Conservation (phyloP, 1,139 yeast genomes). For the Kodamaea suecica region DNA sequence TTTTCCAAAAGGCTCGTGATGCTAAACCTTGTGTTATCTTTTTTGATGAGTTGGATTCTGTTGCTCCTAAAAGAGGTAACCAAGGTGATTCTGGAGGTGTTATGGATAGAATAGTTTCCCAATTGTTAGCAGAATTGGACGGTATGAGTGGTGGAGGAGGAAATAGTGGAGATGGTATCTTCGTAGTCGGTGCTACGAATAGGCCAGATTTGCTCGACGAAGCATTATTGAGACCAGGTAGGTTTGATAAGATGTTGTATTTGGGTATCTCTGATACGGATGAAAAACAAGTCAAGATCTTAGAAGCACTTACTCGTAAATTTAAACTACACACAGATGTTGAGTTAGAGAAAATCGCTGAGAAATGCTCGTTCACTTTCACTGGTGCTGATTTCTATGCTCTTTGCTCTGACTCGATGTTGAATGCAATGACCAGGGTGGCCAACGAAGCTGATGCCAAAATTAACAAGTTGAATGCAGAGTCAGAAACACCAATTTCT, state of each 20-base stretch:
- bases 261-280: constrained; percentile 90
- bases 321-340: constrained; percentile 63
- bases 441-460: constrained; percentile 74
- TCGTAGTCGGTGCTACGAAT: constrained; percentile 96
- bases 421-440: constrained; percentile 89
- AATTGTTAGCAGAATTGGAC: constrained; percentile 87
- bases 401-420: constrained; percentile 88
- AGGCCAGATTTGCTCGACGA: constrained; percentile 93
- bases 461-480: constrained; percentile 50
- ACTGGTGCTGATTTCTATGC: constrained; percentile 99
- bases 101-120: constrained; percentile 97
- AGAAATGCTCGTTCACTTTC: constrained; percentile 76
- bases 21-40: constrained; percentile 97
- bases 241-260: constrained; percentile 93
- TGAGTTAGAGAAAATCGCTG: constrained; percentile 58
- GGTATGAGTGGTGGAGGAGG: constrained; percentile 82
- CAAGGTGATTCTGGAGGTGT: constrained; percentile 99
- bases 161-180: constrained; percentile 79
- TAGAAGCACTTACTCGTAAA: constrained; percentile 86
- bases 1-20: constrained; percentile 90
- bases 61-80: constrained; percentile 96
- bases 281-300: constrained; percentile 80
- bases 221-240: constrained; percentile 89
- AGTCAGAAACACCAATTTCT: constrained; percentile 44
- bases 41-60: constrained; percentile 95